These are phyloP conservation scores for Calocera viscosa DNA, from an alignment of 768 basidiomycete genomes.

Conservation along the genomic window DNA sequence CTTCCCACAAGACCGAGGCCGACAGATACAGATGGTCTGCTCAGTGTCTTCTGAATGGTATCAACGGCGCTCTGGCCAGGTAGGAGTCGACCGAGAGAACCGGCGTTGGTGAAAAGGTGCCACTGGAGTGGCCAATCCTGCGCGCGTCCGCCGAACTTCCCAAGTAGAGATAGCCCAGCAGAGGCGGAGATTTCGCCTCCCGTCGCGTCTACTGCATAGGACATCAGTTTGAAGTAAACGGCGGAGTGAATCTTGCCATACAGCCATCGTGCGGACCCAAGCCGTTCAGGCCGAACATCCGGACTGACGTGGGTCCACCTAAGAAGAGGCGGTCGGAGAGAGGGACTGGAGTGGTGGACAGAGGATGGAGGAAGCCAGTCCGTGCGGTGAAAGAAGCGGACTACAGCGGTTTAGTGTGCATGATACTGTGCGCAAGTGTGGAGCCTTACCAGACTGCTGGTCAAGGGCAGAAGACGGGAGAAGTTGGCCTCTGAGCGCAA, in stretches of 20 bases:
- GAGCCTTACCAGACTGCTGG: constrained; percentile 46
- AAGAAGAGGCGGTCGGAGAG: constrained; percentile 84
- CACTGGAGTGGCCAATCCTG: constrained; percentile 76
- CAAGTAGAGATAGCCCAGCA: constrained; percentile 59
- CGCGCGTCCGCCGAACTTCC: constrained; percentile 50
- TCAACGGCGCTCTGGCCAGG: constrained; percentile 25
- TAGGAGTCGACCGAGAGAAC: constrained; percentile 28
- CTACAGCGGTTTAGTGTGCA: constrained; percentile 31
- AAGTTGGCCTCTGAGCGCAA: constrained; percentile 62
- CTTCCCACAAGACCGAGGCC: constrained; percentile 75
- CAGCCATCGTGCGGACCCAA: constrained; percentile 68
- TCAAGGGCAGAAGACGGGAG: constrained; percentile 35
- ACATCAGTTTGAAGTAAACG: not conserved
- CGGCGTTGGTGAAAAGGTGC: constrained; percentile 72
- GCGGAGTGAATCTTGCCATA: constrained; percentile 25
- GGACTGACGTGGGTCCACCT: constrained; percentile 77
- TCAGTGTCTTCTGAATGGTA: constrained; percentile 33
- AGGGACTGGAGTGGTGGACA: constrained; percentile 35
- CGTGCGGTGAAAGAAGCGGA: constrained; percentile 61
- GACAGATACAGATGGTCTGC: constrained; percentile 57
- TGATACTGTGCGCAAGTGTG: not conserved
- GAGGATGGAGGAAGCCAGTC: constrained; percentile 55
- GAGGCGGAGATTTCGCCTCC: constrained; percentile 79
- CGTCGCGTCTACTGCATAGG: constrained; percentile 54
- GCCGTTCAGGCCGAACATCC: constrained; percentile 61